Conservation (phyloP, 768 basidiomycete species). For the Leccinum boreale region DNA sequence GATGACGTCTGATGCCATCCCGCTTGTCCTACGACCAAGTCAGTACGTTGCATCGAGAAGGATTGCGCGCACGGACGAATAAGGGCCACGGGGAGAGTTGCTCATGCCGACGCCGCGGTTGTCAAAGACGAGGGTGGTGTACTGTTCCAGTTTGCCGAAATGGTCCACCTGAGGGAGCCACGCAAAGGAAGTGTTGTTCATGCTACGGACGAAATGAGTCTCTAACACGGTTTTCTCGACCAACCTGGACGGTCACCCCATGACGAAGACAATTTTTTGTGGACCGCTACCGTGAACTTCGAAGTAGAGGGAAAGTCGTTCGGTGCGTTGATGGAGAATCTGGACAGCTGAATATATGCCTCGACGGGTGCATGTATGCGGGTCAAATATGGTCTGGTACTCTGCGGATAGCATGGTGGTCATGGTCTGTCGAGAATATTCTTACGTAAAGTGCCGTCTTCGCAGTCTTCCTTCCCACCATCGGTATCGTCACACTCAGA, state of each 20-base stretch:
- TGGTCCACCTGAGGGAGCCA: constrained; percentile 65
- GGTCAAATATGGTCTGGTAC: constrained; percentile 51
- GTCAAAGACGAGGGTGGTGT: constrained; percentile 72
- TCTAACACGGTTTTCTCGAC: not conserved
- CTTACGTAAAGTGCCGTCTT: not conserved
- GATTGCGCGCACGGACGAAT: constrained; percentile 49
- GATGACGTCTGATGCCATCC: constrained; percentile 75
- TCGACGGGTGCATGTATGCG: constrained; percentile 58
- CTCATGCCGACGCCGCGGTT: constrained; percentile 84
- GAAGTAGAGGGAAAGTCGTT: constrained; percentile 75
- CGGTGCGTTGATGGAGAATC: constrained; percentile 45
- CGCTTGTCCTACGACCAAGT: constrained; percentile 49
- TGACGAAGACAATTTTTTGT: constrained; percentile 69
- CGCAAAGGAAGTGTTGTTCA: constrained; percentile 61
- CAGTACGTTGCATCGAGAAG: not conserved
- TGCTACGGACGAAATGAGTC: constrained; percentile 30
- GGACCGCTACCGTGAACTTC: constrained; percentile 71
- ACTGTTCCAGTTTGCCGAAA: constrained; percentile 53
- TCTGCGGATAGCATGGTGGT: constrained; percentile 12
- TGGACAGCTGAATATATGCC: constrained; percentile 74
- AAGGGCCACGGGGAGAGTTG: constrained; percentile 67
- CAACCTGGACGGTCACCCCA: constrained; percentile 48
- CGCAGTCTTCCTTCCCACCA: not conserved
- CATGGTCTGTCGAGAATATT: not conserved
- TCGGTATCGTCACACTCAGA: constrained; percentile 24